Evolutionary conservation across 257 asterid species (phyloP).

Genomic region (Solanum peruvianum): DNA sequence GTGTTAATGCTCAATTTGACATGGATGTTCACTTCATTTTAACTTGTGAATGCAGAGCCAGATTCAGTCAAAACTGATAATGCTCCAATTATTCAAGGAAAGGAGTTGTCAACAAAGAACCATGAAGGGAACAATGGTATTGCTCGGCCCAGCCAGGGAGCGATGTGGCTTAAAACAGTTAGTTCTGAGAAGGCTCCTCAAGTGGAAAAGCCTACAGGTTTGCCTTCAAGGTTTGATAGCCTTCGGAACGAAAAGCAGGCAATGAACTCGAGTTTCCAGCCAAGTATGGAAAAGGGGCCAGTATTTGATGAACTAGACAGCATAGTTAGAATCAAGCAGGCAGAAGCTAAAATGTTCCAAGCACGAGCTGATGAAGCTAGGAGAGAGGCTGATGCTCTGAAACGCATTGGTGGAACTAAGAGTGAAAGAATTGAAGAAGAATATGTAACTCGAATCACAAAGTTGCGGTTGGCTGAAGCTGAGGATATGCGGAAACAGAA

Average conservation of each 20-base stretch:
- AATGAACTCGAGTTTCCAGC: conserved; percentile 27
- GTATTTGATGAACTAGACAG: conserved; percentile 81
- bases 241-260: conserved; percentile 27
- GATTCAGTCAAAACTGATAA: conserved; percentile 29
- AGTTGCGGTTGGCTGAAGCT: conserved; percentile 67
- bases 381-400: conserved; percentile 77
- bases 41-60: conserved; percentile 34
- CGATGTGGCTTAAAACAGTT: conserved; percentile 46
- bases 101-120: conserved; percentile 30
- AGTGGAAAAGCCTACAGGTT: conserved; percentile 31
- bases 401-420: conserved; percentile 52
- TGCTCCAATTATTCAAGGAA: conserved; percentile 24
- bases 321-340: conserved; percentile 80
- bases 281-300: conserved; percentile 32
- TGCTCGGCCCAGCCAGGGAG: conserved; percentile 50
- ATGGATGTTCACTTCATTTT: neutral
- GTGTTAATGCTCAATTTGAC: neutral
- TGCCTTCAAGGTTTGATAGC: conserved; percentile 28
- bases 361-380: conserved; percentile 88
- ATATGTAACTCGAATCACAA: conserved; percentile 45
- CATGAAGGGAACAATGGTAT: conserved; percentile 43
- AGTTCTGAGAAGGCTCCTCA: conserved; percentile 39
- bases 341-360: conserved; percentile 91
- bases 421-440: conserved; percentile 74
- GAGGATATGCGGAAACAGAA: conserved; percentile 89